Conservation (phyloP, 1,284 basidiomycete genomes). For the Leccinum pachyderme region DNA sequence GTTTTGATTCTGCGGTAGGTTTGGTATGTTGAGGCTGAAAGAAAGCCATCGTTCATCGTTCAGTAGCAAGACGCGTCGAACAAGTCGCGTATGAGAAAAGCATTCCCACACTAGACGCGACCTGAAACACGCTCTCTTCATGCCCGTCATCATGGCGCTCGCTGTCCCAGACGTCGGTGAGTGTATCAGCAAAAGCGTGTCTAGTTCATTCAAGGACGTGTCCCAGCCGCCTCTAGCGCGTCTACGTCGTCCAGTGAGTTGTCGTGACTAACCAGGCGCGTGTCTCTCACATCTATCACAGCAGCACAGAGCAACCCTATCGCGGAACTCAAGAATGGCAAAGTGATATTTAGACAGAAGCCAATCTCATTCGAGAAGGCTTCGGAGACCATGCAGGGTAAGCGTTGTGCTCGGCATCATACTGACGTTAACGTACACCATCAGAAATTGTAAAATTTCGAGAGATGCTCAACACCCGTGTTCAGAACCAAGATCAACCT, state of each 20-base stretch:
- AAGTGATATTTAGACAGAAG: slow-evolving; percentile 78
- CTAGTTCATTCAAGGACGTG: slow-evolving; percentile 2
- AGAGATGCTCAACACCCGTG: slow-evolving; percentile 57
- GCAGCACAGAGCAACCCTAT: slow-evolving; percentile 40
- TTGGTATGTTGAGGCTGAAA: slow-evolving; percentile 51
- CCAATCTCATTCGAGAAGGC: slow-evolving; percentile 69
- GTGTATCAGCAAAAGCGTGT: slow-evolving; percentile 14
- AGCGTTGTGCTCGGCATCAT: slow-evolving; percentile 20
- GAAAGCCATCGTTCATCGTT: slow-evolving; percentile 50
- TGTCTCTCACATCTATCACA: slow-evolving; percentile 2
- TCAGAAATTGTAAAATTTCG: slow-evolving; percentile 71
- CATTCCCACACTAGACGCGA: slow-evolving; percentile 29
- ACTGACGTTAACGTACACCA: slow-evolving; percentile 1
- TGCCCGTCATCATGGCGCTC: slow-evolving; percentile 37
- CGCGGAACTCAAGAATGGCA: slow-evolving; percentile 73
- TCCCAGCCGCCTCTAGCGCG: slow-evolving; percentile 14
- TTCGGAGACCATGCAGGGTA: slow-evolving; percentile 81
- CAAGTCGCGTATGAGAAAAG: slow-evolving; percentile 32
- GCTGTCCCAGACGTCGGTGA: slow-evolving; percentile 39
- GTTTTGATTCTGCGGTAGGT: slow-evolving; percentile 40
- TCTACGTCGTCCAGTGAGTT: slow-evolving; percentile 19
- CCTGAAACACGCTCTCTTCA: slow-evolving; percentile 11
- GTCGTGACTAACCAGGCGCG: not conserved
- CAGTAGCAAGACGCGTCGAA: slow-evolving; percentile 28
- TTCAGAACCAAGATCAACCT: slow-evolving; percentile 44